phyloP scores from a whole-genome alignment of 2,329 filamentous ascomycete genomes.

The Paraphaeosphaeria minitans region DNA sequence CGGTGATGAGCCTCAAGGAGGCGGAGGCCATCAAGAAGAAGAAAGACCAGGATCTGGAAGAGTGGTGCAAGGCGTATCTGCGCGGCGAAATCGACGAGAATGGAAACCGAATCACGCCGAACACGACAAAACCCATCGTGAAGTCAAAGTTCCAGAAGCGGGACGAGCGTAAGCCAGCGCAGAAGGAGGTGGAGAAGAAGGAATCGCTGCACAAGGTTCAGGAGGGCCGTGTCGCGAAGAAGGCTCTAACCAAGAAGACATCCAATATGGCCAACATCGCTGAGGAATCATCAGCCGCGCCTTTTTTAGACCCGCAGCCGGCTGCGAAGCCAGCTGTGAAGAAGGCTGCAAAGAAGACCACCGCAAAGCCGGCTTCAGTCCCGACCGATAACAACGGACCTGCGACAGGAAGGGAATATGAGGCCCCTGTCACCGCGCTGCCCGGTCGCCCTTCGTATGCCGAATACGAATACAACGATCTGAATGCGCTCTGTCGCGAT shows the following conservation, averaged over 20 bases:
- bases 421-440: conserved; percentile 2
- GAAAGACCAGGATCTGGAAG: conserved; percentile 19
- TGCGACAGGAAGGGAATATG: no score
- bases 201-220: not conserved
- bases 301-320: not conserved
- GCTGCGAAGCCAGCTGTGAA: not conserved
- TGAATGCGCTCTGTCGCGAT: conserved; percentile 21
- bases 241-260: not conserved
- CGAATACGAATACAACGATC: conserved; percentile 20
- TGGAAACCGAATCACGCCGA: conserved; percentile 13
- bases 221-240: not conserved
- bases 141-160: not conserved
- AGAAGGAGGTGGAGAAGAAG: conserved; percentile 1
- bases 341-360: not conserved
- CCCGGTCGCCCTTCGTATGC: conserved; percentile 17
- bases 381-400: not conserved
- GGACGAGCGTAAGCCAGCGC: not conserved
- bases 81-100: conserved; percentile 27
- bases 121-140: not conserved
- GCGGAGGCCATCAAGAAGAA: conserved; percentile 16
- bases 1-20: conserved; percentile 19
- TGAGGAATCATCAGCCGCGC: not conserved
- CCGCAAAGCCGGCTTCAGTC: not conserved
- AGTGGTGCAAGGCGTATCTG: conserved; percentile 21
- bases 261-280: not conserved